These are phyloP conservation scores for Wallemia ichthyophaga DNA, from an alignment of 1,284 basidiomycete species.

Conservation along the genomic window DNA sequence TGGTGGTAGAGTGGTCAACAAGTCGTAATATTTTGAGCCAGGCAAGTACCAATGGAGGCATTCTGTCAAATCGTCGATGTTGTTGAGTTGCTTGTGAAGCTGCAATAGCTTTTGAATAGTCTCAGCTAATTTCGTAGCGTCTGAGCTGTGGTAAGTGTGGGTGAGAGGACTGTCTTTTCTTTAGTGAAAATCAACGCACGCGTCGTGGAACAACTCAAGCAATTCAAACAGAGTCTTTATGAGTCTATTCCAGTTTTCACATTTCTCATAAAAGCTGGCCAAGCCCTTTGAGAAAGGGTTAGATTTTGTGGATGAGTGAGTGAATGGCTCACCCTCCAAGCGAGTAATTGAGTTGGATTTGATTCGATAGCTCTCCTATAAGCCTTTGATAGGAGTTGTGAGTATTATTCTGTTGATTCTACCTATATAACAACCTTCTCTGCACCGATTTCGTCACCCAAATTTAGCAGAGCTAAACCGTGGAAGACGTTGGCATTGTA, in stretches of 20 bases:
- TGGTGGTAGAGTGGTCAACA: slow-evolving; percentile 22
- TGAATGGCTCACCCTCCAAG: slow-evolving; percentile 12
- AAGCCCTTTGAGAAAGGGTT: slow-evolving; percentile 11
- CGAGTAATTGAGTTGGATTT: slow-evolving; percentile 13
- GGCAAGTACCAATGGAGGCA: slow-evolving; percentile 1
- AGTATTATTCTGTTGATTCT: neutral
- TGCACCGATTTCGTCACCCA: neutral
- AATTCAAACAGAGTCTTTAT: slow-evolving; percentile 10
- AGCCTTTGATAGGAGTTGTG: neutral
- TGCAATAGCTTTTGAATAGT: slow-evolving; percentile 44
- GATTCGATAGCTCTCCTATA: slow-evolving; percentile 14
- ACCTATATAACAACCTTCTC: neutral
- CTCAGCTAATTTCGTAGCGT: slow-evolving; percentile 49
- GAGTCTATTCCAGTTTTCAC: slow-evolving; percentile 12
- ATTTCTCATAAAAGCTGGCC: slow-evolving; percentile 15
- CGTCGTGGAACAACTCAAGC: slow-evolving; percentile 11
- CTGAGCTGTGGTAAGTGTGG: slow-evolving; percentile 23
- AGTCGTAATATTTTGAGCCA: slow-evolving; percentile 1
- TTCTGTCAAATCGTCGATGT: slow-evolving; percentile 24
- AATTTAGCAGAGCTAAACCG: slow-evolving; percentile 10
- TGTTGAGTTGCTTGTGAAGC: slow-evolving; percentile 29
- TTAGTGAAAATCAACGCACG: slow-evolving; percentile 4
- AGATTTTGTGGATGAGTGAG: neutral
- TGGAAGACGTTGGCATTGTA: slow-evolving; percentile 8
- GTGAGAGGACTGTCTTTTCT: neutral